phyloP scores from a whole-genome alignment of 2,329 filamentous ascomycete species.

The Cadophora luteo-olivacea region DNA sequence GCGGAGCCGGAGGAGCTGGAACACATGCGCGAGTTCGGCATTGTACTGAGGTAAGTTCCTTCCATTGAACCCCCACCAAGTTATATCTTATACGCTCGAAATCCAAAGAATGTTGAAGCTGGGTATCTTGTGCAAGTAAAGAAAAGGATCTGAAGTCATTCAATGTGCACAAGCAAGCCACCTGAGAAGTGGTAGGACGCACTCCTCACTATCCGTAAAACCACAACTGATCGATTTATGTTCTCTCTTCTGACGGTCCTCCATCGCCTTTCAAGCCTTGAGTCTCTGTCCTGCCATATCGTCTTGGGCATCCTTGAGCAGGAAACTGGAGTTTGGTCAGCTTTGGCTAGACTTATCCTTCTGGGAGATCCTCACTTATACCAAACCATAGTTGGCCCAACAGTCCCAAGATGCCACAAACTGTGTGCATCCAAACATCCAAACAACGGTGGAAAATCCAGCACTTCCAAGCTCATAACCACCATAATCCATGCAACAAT shows the following conservation, averaged over 20 bases:
- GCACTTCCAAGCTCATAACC: conserved; percentile 93
- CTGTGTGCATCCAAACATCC: conserved; percentile 92
- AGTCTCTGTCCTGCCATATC: conserved; percentile 76
- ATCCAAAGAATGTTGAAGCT: neutral
- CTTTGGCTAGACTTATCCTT: neutral
- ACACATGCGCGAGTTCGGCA: neutral
- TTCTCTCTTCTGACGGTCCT: neutral
- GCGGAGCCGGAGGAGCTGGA: no score
- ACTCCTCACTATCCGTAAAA: neutral
- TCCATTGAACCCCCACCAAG: no score
- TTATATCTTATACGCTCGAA: neutral
- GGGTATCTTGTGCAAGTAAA: conserved; percentile 4
- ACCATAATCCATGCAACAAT: conserved; percentile 91
- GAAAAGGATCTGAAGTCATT: neutral
- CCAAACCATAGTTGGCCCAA: conserved; percentile 86
- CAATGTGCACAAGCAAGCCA: neutral
- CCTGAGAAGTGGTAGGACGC: neutral
- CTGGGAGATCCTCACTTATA: conserved; percentile 77
- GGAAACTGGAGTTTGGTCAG: conserved; percentile 64
- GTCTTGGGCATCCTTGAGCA: conserved; percentile 84
- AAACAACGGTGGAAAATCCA: conserved; percentile 88
- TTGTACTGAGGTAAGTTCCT: neutral
- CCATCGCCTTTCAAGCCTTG: conserved; percentile 61
- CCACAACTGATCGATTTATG: neutral
- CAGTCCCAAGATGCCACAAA: conserved; percentile 94